A percentile compares a stretch with the other conserved stretches of the same genome.
These are phyloP conservation scores for Elsinoe necatrix DNA, from an alignment of 2,329 filamentous ascomycete genomes.

Conservation along the genomic window DNA sequence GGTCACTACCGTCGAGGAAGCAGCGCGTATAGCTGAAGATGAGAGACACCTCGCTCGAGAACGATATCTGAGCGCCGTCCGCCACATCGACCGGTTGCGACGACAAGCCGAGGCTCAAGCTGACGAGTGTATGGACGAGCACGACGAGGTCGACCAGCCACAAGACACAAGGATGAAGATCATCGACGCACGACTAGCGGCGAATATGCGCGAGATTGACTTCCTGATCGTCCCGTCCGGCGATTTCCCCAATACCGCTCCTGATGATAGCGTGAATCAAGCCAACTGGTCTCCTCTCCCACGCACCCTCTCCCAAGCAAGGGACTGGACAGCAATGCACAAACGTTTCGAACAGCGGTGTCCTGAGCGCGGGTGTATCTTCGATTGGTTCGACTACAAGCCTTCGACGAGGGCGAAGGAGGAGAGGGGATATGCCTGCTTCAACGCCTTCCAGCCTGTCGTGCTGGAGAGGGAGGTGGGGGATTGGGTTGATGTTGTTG, in stretches of 20 bases:
- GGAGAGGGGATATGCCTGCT: no score
- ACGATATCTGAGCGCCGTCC: not conserved
- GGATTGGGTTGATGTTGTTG: no score
- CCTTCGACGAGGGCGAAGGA: not conserved
- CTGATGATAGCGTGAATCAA: not conserved
- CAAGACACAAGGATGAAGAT: not conserved
- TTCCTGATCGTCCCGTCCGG: not conserved
- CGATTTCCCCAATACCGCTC: no score
- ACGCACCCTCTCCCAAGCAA: not conserved
- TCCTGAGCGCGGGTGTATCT: not conserved
- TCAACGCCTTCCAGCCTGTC: no score
- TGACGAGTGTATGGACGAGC: not conserved
- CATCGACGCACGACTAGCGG: not conserved
- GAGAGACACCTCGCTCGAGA: not conserved
- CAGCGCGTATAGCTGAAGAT: not conserved
- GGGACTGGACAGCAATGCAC: not conserved
- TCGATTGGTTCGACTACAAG: not conserved
- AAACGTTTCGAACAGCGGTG: not conserved
- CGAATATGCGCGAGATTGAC: not conserved
- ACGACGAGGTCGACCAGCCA: not conserved
- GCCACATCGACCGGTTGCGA: not conserved
- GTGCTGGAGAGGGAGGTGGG: no score
- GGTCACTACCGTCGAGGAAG: not conserved
- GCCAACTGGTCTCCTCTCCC: not conserved
- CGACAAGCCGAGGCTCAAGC: not conserved